Conservation (phyloP, 805 yeast species). For the Ogataea paraovalis region DNA sequence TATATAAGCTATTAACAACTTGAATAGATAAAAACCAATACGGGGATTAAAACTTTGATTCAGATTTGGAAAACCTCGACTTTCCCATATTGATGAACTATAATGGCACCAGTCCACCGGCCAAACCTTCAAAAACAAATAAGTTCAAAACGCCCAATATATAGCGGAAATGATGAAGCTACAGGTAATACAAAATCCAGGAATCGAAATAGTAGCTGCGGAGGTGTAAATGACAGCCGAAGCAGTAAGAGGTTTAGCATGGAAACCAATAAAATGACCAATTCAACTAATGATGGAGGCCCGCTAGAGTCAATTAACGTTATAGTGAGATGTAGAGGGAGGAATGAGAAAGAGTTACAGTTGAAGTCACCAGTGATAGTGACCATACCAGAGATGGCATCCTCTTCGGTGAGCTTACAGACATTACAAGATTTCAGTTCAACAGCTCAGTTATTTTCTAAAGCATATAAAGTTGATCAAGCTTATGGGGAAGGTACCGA, state of each 20-base stretch:
- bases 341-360: constrained; percentile 40
- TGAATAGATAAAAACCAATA: too few species aligned
- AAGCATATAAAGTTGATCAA: constrained; percentile 50
- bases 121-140: neutral
- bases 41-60: too few species aligned
- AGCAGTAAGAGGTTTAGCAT: neutral
- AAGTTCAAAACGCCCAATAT: neutral
- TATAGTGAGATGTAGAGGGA: constrained; percentile 51
- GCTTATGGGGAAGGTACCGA: constrained; percentile 52
- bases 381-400: constrained; percentile 37
- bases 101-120: neutral
- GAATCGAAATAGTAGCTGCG: neutral
- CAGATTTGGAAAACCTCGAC: neutral
- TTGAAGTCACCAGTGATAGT: constrained; percentile 46
- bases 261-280: neutral
- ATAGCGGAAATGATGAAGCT: neutral
- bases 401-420: constrained; percentile 22
- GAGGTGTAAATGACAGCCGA: neutral
- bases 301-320: constrained; percentile 40
- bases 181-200: too few species aligned
- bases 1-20: too few species aligned
- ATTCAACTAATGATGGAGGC: constrained; percentile 3
- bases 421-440: constrained; percentile 24
- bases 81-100: neutral
- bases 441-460: constrained; percentile 22